These are phyloP conservation scores for Acacia crassicarpa DNA, from an alignment of 306 rosid species.

Conservation along the genomic window DNA sequence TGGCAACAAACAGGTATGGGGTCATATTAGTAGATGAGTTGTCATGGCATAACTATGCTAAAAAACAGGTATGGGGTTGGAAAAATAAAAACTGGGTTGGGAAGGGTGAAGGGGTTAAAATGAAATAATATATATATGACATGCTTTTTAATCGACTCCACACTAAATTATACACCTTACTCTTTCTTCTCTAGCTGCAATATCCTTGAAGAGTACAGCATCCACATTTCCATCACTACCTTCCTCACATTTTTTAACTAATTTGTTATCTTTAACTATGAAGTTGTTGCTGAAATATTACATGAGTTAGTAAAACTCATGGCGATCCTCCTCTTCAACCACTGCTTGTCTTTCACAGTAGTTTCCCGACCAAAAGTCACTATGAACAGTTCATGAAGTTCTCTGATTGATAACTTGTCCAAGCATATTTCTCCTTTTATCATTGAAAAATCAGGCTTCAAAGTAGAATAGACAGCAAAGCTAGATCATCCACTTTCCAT, in stretches of 20 bases:
- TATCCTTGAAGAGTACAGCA: constrained; percentile 32
- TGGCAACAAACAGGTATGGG: no score
- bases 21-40: no score
- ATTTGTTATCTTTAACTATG: constrained; percentile 57
- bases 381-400: constrained; percentile 83
- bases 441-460: constrained; percentile 53
- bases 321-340: constrained; percentile 95
- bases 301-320: constrained; percentile 92
- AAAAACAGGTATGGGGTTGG: no score
- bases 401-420: constrained; percentile 84
- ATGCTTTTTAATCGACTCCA: no score
- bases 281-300: constrained; percentile 72
- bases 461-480: constrained; percentile 50
- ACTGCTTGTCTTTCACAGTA: constrained; percentile 84
- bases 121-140: no score
- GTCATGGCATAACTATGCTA: no score
- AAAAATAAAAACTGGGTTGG: no score
- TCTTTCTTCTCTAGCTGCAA: no score
- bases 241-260: constrained; percentile 50
- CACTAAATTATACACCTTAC: no score
- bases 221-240: constrained; percentile 47
- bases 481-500: constrained; percentile 66
- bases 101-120: no score
- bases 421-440: constrained; percentile 75
- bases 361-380: constrained; percentile 94